Evolutionary conservation across 108 stramenopile species (phyloP).

Genomic region (Aurantiochytrium sp.): DNA sequence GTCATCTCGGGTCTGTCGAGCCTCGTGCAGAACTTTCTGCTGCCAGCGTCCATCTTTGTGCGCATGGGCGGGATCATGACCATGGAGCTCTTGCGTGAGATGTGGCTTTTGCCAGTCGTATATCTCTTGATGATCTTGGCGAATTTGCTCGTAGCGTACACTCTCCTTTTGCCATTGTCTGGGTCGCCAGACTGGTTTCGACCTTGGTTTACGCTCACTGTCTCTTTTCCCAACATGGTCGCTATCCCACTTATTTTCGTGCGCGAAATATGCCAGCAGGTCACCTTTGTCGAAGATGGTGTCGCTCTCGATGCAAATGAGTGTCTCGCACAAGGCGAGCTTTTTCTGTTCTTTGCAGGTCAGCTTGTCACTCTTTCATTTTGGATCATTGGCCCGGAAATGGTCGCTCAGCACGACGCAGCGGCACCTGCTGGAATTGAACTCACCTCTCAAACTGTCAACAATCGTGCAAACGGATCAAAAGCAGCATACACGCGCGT

Average conservation of each 20-base stretch:
- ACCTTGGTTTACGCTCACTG: neutral
- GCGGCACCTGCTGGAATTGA: too few relatives aligned
- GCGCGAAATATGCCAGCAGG: neutral
- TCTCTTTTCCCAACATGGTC: neutral
- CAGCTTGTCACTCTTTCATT: neutral
- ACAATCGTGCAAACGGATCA: too few relatives aligned
- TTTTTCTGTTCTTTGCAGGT: neutral
- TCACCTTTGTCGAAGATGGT: neutral
- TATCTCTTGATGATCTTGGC: neutral
- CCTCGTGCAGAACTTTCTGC: neutral
- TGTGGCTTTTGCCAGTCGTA: neutral
- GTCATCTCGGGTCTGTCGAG: neutral
- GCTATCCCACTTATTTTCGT: neutral
- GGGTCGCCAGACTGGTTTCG: neutral
- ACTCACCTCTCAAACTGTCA: too few relatives aligned
- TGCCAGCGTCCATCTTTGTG: neutral
- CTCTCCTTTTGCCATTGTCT: neutral
- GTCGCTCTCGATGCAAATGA: neutral
- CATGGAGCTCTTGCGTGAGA: neutral
- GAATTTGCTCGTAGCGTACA: neutral
- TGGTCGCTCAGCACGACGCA: neutral
- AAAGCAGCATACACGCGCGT: too few relatives aligned
- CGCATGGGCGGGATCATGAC: neutral
- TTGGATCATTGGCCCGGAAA: neutral
- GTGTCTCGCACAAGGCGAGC: neutral